Evolutionary conservation across 768 basidiomycete genomes (phyloP), one percentile per base, ranked within the genome.

Genomic region (Lactarius quietus): DNA sequence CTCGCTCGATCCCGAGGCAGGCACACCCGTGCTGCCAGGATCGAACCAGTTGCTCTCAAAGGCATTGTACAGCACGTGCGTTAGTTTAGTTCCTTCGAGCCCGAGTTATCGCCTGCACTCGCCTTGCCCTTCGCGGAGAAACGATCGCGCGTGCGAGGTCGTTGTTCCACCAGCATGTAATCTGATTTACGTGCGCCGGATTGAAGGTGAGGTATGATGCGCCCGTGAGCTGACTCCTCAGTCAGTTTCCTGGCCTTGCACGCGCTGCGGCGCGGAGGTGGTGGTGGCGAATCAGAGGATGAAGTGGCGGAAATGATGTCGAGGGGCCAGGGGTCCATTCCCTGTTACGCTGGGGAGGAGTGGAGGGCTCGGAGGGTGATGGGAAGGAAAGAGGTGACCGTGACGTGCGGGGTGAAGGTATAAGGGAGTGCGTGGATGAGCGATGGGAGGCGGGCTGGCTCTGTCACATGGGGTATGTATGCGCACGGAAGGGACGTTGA

Each of bases 1-100:
- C 7, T 7, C 45, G 33, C 43, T 64, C 26, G 28, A 3, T 39
- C 41, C 29, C 23, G 43, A 9, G n/a, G n/a, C n/a, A n/a, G n/a
- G n/a, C n/a, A n/a, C n/a, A 12, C 36, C 36, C 7, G 36, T 6
- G 8, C 14, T 23, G 8, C 12, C 12, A 12, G 12, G 4, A 35
- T 9, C 9, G 33, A 4, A 5, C 35, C 35, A 36, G 8, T 36
- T 36, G 35, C 12, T 36, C n/a, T 51, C 59, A 29, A 68, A 66
- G 8, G 64, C 67, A 23, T 41, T 52, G 17, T 59, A 55, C 29
- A 68, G 64, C 4, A 39, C 60, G 5, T 39, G 33, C 6, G 43
- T 59, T 36, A n/a, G n/a, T n/a, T n/a, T n/a, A 66, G 68, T 1
- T 20, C 52, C 2, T 12, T 8, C 18, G 57, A 5, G 18, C 57